These are phyloP conservation scores for Nematocida parisii DNA, from an alignment of 371 early-diverging fungal genomes.

Conservation along the genomic window DNA sequence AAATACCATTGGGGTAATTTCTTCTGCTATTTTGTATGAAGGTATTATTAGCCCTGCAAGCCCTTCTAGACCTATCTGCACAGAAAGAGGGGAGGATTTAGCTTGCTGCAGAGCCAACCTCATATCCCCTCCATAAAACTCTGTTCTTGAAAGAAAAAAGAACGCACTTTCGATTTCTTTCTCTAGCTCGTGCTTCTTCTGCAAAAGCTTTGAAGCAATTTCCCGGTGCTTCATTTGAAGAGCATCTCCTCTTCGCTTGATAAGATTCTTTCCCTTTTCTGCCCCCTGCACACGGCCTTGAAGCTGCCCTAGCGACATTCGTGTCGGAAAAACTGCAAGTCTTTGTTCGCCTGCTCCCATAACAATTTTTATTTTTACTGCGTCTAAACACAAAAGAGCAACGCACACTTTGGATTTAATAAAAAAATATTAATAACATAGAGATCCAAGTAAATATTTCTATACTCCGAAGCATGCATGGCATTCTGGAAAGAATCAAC, in stretches of 20 bases:
- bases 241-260: slow-evolving; percentile 77
- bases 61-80: slow-evolving; percentile 46
- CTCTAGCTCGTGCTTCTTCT: slow-evolving; percentile 78
- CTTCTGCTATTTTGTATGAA: slow-evolving; percentile 49
- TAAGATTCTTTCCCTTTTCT: slow-evolving; percentile 89
- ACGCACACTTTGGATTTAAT: no score
- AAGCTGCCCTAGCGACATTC: slow-evolving; percentile 83
- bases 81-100: slow-evolving; percentile 52
- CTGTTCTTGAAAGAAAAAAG: slow-evolving; percentile 91
- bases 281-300: slow-evolving; percentile 91
- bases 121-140: slow-evolving; percentile 87
- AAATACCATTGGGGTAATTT: slow-evolving; percentile 72
- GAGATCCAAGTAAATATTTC: no score
- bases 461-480: no score
- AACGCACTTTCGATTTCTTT: slow-evolving; percentile 90
- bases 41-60: slow-evolving; percentile 62
- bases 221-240: slow-evolving; percentile 85
- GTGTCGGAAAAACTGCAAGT: slow-evolving; percentile 69
- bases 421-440: no score
- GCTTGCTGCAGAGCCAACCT: slow-evolving; percentile 58
- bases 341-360: slow-evolving; percentile 55
- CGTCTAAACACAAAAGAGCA: background rate
- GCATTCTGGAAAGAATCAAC: no score
- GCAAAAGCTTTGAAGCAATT: slow-evolving; percentile 86
- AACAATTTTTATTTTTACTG: slow-evolving; percentile 17